Evolutionary conservation across 2,329 filamentous ascomycete genomes (phyloP), one percentile per base, ranked within the genome.

Genomic region (Parastagonospora avenae): DNA sequence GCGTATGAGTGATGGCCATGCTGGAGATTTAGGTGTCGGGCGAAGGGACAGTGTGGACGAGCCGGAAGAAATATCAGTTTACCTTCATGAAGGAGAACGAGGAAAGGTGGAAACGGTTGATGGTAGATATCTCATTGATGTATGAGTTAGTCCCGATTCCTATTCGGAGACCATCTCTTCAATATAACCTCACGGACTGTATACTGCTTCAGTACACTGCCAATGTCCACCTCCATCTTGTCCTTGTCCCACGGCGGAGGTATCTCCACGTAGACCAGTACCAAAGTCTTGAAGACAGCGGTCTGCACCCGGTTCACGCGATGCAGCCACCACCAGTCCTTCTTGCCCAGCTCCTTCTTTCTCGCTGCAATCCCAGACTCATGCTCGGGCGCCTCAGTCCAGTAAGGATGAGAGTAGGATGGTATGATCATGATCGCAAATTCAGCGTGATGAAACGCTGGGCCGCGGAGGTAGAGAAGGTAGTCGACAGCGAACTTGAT

Each of bases 401-500:
- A 97, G 66, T 87, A 86, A 0, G 83, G 68, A 67, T 94, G 79
- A 6, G 76, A 86, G 68, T 95, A 97, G 0, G 91, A 88, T 0
- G 94, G 93, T 3, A 97, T 70, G 35, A 99, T 85, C 19, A 93
- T 80, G 37, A 97, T 77, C 0, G 91, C 92, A 68, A 97, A 99
- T 68, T 97, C 92, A 16, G 94, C 94, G 69, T 99, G 94, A 16
- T 91, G 87, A 72, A 99, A 97, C 0, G 94, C 93, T 0, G 94
- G 94, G 0, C 94, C 94, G 15, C 92, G 88, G 49, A 91, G 87
- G 75, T 99, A 99, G 7, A 99, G 82, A n/a, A 99, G 79, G 79
- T 91, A 97, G 73, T 99, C 94, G 8, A 92, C 90, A 16, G 90
- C 91, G 64, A 99, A 99, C 69, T 99, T 99, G 70, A 96, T 87